Evolutionary conservation across 2,329 filamentous ascomycete genomes (phyloP).

Genomic region (Colletotrichum gigasporum): DNA sequence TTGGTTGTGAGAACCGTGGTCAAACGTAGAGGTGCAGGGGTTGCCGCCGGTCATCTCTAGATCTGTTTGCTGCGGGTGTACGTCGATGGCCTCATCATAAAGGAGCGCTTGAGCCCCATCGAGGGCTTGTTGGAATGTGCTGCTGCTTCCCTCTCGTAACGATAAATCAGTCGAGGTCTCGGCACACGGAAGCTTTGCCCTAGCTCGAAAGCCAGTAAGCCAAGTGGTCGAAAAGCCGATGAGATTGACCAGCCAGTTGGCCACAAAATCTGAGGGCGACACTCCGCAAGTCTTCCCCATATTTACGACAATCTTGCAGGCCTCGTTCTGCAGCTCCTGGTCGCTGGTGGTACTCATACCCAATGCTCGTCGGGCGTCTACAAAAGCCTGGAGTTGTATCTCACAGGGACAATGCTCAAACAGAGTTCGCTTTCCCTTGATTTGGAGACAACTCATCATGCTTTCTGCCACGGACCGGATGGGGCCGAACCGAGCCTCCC

Average conservation of each 20-base stretch:
- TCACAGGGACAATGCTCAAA: conserved; percentile 40
- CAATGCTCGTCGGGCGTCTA: neutral
- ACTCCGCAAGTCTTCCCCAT: conserved; percentile 23
- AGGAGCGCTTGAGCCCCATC: neutral
- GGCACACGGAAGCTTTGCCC: neutral
- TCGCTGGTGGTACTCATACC: conserved; percentile 2
- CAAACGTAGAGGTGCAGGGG: no score
- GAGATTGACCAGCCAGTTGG: conserved; percentile 22
- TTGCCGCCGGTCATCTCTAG: no score
- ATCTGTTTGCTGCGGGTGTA: no score
- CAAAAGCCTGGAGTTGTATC: conserved; percentile 17
- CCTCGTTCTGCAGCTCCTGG: conserved; percentile 33
- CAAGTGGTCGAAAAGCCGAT: conserved; percentile 22
- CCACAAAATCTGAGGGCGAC: conserved; percentile 17
- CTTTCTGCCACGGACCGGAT: conserved; percentile 36
- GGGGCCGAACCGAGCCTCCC: conserved; percentile 35
- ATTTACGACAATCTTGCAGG: conserved; percentile 27
- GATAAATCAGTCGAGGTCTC: neutral
- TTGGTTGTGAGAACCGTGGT: no score
- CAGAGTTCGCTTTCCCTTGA: conserved; percentile 38
- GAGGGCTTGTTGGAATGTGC: neutral
- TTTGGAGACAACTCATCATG: conserved; percentile 35
- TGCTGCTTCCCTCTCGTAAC: neutral
- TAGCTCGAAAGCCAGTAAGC: conserved; percentile 3
- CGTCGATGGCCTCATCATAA: no score